A percentile compares a stretch with the other conserved stretches of the same genome.
These are phyloP conservation scores for Bertia moriformis DNA, from an alignment of 2,329 filamentous ascomycete species.

Conservation along the genomic window DNA sequence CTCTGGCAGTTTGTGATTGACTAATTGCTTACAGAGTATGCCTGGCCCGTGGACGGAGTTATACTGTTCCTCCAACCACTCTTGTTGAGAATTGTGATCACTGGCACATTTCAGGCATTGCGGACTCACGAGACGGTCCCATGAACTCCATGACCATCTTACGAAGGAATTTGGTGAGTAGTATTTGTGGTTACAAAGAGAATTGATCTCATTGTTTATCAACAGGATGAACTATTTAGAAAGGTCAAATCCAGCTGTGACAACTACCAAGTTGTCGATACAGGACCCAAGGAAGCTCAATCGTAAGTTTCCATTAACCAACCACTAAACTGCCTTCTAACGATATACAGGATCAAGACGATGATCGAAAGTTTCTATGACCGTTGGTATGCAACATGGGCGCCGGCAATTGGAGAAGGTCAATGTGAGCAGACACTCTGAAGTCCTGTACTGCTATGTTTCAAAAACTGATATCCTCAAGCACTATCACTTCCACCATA, in stretches of 20 bases:
- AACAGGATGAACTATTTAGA: constrained; percentile 36
- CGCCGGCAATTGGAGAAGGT: constrained; percentile 35
- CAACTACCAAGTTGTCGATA: constrained; percentile 29
- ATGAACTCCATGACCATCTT: constrained; percentile 59
- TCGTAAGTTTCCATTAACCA: constrained; percentile 21
- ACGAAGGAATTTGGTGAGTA: constrained; percentile 45
- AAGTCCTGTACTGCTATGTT: constrained; percentile 4
- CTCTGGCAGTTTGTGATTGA: constrained; percentile 7
- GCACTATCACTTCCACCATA: constrained; percentile 51
- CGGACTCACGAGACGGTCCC: constrained; percentile 56
- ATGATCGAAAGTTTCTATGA: constrained; percentile 54
- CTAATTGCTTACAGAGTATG: constrained; percentile 33
- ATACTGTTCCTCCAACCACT: constrained; percentile 51
- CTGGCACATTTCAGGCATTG: constrained; percentile 50
- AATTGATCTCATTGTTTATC: background rate
- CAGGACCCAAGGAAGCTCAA: constrained; percentile 36
- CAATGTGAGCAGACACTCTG: constrained; percentile 21
- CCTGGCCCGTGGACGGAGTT: constrained; percentile 53
- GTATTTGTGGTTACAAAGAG: background rate
- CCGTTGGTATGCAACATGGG: constrained; percentile 51
- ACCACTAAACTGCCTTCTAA: rapidly evolving
- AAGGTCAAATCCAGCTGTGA: constrained; percentile 46
- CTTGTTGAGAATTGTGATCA: constrained; percentile 53
- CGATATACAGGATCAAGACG: constrained; percentile 28
- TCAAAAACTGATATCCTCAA: constrained; percentile 11